Percentiles rank a stretch among this genome's conserved stretches.
Evolutionary conservation across 139 green algal genomes (phyloP).

Genomic region (Prasinococcaceae sp.): DNA sequence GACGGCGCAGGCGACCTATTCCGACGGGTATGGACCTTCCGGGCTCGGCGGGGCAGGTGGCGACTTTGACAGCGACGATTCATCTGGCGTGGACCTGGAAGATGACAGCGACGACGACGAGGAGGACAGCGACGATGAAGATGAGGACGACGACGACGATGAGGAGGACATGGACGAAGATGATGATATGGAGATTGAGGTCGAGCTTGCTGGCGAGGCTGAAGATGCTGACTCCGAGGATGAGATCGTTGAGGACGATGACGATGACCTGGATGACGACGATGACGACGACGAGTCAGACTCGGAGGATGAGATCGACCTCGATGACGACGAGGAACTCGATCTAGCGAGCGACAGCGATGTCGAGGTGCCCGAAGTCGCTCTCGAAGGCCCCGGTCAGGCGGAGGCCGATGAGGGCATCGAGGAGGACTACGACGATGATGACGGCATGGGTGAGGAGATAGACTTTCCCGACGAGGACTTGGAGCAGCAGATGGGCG

Average conservation of each 20-base stretch:
- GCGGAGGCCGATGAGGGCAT: constrained; percentile 9
- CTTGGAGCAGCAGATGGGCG: background rate
- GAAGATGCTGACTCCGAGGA: constrained; percentile 23
- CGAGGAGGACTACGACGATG: constrained; percentile 21
- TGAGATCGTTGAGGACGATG: constrained; percentile 11
- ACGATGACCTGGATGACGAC: constrained; percentile 6
- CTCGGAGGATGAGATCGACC: constrained; percentile 10
- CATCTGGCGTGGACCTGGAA: no score
- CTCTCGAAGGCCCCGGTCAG: no score
- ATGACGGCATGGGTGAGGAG: constrained; percentile 11
- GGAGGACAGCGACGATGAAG: constrained; percentile 10
- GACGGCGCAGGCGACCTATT: no score
- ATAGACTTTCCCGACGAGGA: background rate
- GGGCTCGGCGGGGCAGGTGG: no score
- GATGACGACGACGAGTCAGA: constrained; percentile 25
- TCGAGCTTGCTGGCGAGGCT: constrained; percentile 12
- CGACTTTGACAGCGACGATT: no score
- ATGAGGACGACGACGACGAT: constrained; percentile 2
- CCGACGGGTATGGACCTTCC: no score
- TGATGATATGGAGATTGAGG: constrained; percentile 1
- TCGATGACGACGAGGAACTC: constrained; percentile 20
- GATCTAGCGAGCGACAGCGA: no score
- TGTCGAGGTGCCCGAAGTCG: no score
- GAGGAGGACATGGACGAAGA: constrained; percentile 13
- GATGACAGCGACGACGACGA: constrained; percentile 15